Evolutionary conservation across 2,329 filamentous ascomycete species (phyloP).

Genomic region (Nigrospora oryzae): DNA sequence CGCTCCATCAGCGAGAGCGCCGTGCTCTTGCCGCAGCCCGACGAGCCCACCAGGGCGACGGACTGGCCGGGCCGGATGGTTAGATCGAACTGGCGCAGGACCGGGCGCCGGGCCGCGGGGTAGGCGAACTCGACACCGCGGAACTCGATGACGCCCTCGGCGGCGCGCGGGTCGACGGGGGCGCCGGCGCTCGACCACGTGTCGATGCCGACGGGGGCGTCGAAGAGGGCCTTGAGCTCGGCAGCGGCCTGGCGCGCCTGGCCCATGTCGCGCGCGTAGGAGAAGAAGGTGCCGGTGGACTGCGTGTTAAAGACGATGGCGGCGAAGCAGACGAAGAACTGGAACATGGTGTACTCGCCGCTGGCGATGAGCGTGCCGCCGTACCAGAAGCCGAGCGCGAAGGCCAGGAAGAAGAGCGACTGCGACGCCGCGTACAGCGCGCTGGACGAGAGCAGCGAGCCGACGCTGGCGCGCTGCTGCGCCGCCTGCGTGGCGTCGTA

Average conservation of each 20-base stretch:
- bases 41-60: conserved; percentile 45
- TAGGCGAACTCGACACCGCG: conserved; percentile 56
- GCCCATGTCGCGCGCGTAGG: conserved; percentile 79
- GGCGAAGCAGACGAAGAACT: conserved; percentile 88
- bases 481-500: background rate
- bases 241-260: conserved; percentile 30
- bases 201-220: background rate
- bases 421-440: conserved; percentile 76
- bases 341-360: conserved; percentile 66
- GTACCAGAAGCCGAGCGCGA: conserved; percentile 89
- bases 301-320: conserved; percentile 86
- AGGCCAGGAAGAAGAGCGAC: conserved; percentile 71
- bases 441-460: conserved; percentile 68
- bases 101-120: conserved; percentile 33
- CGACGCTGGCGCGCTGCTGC: conserved; percentile 8
- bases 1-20: conserved; percentile 44
- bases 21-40: conserved; percentile 53
- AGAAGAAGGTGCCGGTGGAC: conserved; percentile 82
- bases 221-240: background rate
- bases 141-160: conserved; percentile 31
- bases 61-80: conserved; percentile 38
- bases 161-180: background rate
- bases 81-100: conserved; percentile 34
- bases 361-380: conserved; percentile 68
- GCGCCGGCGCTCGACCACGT: background rate